phyloP scores from a whole-genome alignment of 78 protist genomes.

The Chrysochromulina parva region DNA sequence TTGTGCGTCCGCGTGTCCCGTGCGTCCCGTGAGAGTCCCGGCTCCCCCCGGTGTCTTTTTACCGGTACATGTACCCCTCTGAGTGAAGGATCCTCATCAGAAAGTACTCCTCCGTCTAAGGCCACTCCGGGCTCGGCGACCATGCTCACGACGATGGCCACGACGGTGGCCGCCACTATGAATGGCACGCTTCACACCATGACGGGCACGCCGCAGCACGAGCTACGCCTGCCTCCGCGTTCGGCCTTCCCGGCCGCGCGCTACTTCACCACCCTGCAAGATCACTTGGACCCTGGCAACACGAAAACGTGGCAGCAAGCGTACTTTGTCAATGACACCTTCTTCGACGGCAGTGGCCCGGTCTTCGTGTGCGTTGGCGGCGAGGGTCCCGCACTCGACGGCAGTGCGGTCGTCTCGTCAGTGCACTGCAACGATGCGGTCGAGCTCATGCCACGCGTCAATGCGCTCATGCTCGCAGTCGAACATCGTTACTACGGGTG shows the following conservation, averaged over 20 bases:
- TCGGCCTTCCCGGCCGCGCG: background rate
- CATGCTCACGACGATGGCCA: too few species aligned
- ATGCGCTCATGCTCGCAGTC: constrained; percentile 52
- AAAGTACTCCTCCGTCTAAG: too few species aligned
- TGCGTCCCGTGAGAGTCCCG: too few species aligned
- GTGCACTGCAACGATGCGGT: constrained; percentile 69
- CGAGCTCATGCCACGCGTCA: constrained; percentile 31
- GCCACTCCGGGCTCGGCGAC: too few species aligned
- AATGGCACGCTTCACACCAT: too few species aligned
- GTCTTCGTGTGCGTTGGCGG: constrained; percentile 69
- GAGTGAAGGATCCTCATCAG: too few species aligned
- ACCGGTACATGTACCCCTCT: too few species aligned
- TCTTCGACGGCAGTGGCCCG: constrained; percentile 33
- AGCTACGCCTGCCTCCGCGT: too few species aligned
- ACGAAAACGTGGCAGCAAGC: constrained; percentile 43
- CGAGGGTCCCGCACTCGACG: constrained; percentile 58
- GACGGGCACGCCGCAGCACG: too few species aligned
- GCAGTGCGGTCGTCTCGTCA: constrained; percentile 16
- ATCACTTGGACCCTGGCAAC: constrained; percentile 36
- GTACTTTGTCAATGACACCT: constrained; percentile 23
- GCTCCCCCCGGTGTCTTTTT: too few species aligned
- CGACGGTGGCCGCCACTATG: too few species aligned
- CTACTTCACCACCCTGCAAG: background rate
- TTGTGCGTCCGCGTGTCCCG: too few species aligned
- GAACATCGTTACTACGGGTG: constrained; percentile 69